Evolutionary conservation across 208 protist species (phyloP), one percentile per base, ranked within the genome.

Genomic region (Trypanosoma theileri): DNA sequence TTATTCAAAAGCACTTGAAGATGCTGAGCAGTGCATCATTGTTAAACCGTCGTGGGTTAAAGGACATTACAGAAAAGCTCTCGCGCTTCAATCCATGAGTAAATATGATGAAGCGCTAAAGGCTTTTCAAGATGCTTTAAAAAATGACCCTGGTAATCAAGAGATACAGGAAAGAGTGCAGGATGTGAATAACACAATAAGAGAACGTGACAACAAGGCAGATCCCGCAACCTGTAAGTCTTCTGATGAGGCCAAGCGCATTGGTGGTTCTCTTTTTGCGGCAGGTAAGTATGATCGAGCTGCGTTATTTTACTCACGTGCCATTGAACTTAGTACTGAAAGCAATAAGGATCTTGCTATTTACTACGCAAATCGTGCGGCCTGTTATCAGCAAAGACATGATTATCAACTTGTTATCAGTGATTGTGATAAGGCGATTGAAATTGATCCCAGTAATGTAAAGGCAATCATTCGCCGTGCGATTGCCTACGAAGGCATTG

Each of bases 401-500:
- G 80, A 82, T 61, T 96, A 97, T 75, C 28, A 79, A 21, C 62
- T 74, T 56, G 93, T 97, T 79, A 80, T 96, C 41, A 81, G 85
- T 16, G 90, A 97, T 78, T 96, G 91, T 74, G 85, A 87, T 60
- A 79, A 73, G 14, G 94, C 94, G 1, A 26, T 97, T 21, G 60
- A 59, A 19, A 91, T 97, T 71, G 86, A 97, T 54, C 52, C 79
- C 9, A 66, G 42, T 11, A 83, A 97, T 61, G 81, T 92, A n/a
- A 97, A 97, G 86, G 94, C 91, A 12, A 82, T 88, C 75, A 75
- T 97, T 56, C 86, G 94, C 24, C 83, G 94, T n/a, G 94, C 83
- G 24, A 93, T 96, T 44, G 91, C 94, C 16, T 90, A 95, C 65
- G 92, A 97, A 71, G 90, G 91, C 17, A 79, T 95, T 69, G 91